phyloP scores from a whole-genome alignment of 192 early-diverging fungal genomes.

The Jimgerdemannia flammicorona region DNA sequence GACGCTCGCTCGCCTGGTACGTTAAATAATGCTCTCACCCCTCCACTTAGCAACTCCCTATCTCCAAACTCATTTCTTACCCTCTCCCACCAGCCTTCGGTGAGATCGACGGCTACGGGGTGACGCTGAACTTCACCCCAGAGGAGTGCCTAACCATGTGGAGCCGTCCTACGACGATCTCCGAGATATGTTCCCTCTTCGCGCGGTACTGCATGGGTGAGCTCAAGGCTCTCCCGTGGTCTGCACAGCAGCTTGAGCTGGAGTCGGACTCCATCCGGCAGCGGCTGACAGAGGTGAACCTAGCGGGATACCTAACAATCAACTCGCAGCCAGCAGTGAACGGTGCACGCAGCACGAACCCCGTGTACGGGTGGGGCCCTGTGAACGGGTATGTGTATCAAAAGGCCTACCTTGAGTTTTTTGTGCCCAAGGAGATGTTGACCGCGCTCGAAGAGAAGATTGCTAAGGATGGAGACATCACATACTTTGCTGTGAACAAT shows the following conservation, averaged over 20 bases:
- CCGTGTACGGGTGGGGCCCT: constrained; percentile 90
- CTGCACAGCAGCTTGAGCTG: constrained; percentile 70
- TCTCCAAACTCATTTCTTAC: neutral
- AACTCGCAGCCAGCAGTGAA: constrained; percentile 96
- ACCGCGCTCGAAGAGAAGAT: constrained; percentile 54
- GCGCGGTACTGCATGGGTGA: constrained; percentile 71
- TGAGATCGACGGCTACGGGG: constrained; percentile 69
- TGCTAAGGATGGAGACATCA: constrained; percentile 55
- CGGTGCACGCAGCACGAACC: constrained; percentile 75
- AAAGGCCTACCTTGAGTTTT: constrained; percentile 97
- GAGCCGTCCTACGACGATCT: constrained; percentile 62
- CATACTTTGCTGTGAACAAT: constrained; percentile 90
- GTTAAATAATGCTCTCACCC: neutral
- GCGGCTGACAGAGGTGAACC: constrained; percentile 67
- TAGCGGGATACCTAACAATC: constrained; percentile 88
- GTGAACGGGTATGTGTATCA: constrained; percentile 95
- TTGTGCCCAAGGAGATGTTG: constrained; percentile 70
- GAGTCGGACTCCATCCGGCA: constrained; percentile 77
- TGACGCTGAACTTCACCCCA: constrained; percentile 56
- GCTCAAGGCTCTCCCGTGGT: constrained; percentile 83
- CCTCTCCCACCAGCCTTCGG: constrained; percentile 36
- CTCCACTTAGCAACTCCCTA: neutral
- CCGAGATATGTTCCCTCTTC: constrained; percentile 75
- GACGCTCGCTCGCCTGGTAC: constrained; percentile 85
- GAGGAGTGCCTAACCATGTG: constrained; percentile 60